Percentiles rank a stretch among this genome's conserved stretches.
These are phyloP conservation scores for Ganoderma boninense DNA, from an alignment of 1,284 basidiomycete species.

Conservation along the genomic window DNA sequence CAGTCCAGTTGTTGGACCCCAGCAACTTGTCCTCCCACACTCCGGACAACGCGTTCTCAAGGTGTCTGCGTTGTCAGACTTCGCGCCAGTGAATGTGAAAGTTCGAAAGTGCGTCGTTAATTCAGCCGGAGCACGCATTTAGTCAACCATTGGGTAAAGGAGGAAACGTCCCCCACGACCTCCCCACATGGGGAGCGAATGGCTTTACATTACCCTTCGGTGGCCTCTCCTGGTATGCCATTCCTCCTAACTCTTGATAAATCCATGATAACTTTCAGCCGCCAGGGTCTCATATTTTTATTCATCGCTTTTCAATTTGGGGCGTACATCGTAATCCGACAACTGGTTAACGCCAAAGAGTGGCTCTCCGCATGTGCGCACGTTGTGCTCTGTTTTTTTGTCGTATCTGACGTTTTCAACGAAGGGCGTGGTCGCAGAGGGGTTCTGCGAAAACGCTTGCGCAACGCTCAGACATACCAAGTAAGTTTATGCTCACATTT, in stretches of 20 bases:
- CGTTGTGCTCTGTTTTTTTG: background rate
- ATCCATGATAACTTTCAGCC: background rate
- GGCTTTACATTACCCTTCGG: conserved; percentile 82
- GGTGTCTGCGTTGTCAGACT: conserved; percentile 90
- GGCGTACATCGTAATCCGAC: conserved; percentile 87
- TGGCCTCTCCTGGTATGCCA: conserved; percentile 89
- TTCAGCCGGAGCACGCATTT: background rate
- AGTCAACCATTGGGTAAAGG: conserved; percentile 44
- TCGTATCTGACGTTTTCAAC: conserved; percentile 10
- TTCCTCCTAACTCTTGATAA: background rate
- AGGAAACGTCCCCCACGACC: conserved; percentile 57
- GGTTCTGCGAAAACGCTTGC: conserved; percentile 75
- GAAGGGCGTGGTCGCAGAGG: conserved; percentile 89
- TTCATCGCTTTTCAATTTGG: conserved; percentile 91
- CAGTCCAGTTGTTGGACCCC: conserved; percentile 45
- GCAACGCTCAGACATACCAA: conserved; percentile 78
- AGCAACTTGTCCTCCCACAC: conserved; percentile 38
- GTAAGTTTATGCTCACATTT: conserved; percentile 35
- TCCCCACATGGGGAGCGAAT: conserved; percentile 69
- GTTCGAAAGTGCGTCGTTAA: conserved; percentile 64
- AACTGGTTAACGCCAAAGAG: conserved; percentile 94
- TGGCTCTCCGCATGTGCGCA: conserved; percentile 87
- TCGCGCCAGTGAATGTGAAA: conserved; percentile 89
- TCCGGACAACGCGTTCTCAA: conserved; percentile 63
- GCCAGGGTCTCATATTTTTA: conserved; percentile 80